Evolutionary conservation across 371 early-diverging fungal species (phyloP), one percentile per base, ranked within the genome.

Genomic region (Actinomortierella ambigua): DNA sequence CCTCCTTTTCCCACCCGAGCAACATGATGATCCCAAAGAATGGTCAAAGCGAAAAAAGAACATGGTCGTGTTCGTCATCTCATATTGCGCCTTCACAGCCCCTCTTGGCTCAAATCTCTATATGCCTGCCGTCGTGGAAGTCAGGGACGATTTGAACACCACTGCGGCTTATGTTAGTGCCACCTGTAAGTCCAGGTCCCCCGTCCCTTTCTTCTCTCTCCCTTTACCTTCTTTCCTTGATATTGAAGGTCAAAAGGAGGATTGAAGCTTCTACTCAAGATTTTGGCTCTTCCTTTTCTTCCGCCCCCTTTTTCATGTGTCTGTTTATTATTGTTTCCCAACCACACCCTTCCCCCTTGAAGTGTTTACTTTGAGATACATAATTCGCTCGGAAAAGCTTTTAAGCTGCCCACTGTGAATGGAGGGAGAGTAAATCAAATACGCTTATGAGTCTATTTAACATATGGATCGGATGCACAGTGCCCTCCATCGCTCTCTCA

Each of bases 91-190:
- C 17, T 71, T 71, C 40, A 59, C 62, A 2, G 73, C 69, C 0
- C 76, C 76, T 0, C 54, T 80, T 17, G 75, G 62, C 11, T 76
- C 65, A 27, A 62, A 61, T 51, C 76, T 80, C 18, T 80, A 80
- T 50, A 71, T 80, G 80, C 80, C 80, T 34, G 78, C 76, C n/a
- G 50, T 80, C 4, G 1, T 63, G 6, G 64, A 71, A 42, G 65
- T 80, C 20, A 71, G 63, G 26, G 48, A 65, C 15, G 76, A 76
- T 44, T 59, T 80, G 34, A 28, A 73, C 28, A 69, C 80, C 0
- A 57, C 75, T 5, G 18, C 61, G 9, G 49, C 65, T 5, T 47
- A 66, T 2, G 59, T 78, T 49, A 69, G 69, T 47, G 81, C 71
- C 0, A 71, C 81, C 3, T 47, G 73, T 71, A 71, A 28, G 63